Evolutionary conservation across 2,329 filamentous ascomycete genomes (phyloP).

Genomic region (Alternaria gaisen): DNA sequence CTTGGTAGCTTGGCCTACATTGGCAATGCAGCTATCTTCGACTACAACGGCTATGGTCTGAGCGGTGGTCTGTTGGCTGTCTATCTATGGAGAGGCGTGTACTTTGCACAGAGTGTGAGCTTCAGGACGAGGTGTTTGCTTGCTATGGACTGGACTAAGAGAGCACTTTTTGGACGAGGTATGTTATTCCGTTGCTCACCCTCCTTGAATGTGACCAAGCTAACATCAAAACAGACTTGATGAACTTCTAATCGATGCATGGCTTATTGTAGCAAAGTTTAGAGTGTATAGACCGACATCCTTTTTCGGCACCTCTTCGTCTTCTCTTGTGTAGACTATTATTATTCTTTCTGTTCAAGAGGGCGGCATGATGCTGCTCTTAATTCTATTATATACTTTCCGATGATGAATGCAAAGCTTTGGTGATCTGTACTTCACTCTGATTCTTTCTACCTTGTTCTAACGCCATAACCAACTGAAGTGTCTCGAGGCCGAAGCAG

Average conservation of each 20-base stretch:
- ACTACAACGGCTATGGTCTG: slow-evolving; percentile 80
- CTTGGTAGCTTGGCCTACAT: slow-evolving; percentile 93
- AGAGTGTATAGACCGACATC: neutral
- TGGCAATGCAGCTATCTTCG: slow-evolving; percentile 95
- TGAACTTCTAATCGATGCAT: slow-evolving; percentile 29
- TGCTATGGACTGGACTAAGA: slow-evolving; percentile 99
- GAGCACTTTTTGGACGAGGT: slow-evolving; percentile 95
- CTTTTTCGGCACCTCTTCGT: neutral
- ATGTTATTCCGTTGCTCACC: slow-evolving; percentile 49
- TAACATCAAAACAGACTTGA: slow-evolving; percentile 26
- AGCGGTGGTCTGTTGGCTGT: slow-evolving; percentile 89
- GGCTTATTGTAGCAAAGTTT: neutral
- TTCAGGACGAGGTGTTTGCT: slow-evolving; percentile 86
- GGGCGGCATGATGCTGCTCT: neutral
- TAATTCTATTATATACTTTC: neutral
- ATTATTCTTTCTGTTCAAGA: neutral
- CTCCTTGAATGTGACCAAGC: neutral
- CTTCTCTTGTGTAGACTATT: slow-evolving; percentile 1
- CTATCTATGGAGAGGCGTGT: slow-evolving; percentile 94
- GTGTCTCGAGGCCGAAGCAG: too few relatives aligned
- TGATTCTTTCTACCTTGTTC: neutral
- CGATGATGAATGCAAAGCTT: neutral
- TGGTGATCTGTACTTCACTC: neutral
- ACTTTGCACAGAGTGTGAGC: slow-evolving; percentile 97
- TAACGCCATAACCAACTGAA: neutral